Evolutionary conservation across 352 stramenopile species (phyloP), one percentile per base, ranked within the genome.

Genomic region (Pythium utonaiense): DNA sequence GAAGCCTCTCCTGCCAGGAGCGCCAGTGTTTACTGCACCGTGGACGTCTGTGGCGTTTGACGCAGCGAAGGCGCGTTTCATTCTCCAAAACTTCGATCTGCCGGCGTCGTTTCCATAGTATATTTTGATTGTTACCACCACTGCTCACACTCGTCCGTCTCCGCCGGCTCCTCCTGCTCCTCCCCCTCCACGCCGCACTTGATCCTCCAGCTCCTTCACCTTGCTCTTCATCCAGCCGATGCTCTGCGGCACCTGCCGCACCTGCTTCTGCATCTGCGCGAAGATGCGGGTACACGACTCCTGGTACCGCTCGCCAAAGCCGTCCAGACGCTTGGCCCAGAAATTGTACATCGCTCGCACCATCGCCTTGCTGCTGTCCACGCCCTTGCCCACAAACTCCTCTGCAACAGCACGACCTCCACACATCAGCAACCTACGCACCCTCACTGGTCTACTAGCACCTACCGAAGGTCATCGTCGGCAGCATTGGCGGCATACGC

Each of bases 251-350:
- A 70, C 28, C 3, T 30, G n/a, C 1, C 36, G 47, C 21, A 57
- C 64, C 38, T 88, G 78, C 64, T 85, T 88, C 48, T 86, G 66
- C 80, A 90, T 90, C 60, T 90, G 80, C 25, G 66, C 64, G 5
- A 80, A 66, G n/a, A 88, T 57, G 41, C 75, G 73, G 40, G 64
- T 54, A 44, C 80, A 90, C 36, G 78, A 90, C n/a, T 88, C 80
- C 53, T 85, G 49, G 60, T 90, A 90, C 7, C 80, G 71, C 24
- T 85, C 77, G 53, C 78, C 66, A 47, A 90, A 83, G 24, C 78
- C 78, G 40, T 88, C 77, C 33, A 90, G 67, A 17, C 77, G 78
- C 31, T 77, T 70, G 30, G 78, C 78, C 80, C 80, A 88, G 59
- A 90, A 90, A 38, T 77, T 81, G 68, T 87, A 87, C 69, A 90